Base-by-base conservation (phyloP, 768 basidiomycete genomes). In the Kwoniella mangroviensis region DNA sequence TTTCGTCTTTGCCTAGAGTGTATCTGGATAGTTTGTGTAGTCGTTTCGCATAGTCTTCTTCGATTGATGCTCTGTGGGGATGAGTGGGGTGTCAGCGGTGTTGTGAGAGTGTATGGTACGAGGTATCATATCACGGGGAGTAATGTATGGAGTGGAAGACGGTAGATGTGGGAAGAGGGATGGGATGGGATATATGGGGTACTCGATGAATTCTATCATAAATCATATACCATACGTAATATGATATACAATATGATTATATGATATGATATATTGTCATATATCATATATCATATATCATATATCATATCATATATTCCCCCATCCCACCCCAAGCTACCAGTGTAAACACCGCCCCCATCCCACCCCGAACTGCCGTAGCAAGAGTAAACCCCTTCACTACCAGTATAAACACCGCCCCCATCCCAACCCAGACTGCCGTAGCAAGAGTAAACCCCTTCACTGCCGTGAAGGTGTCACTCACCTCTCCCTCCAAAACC, bases 401-500 rank as follows among this genome's bases (percentile, higher is more conserved):
- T 19, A 19, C 57, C 41, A n/a, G n/a, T n/a, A n/a, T n/a, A n/a
- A n/a, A n/a, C n/a, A n/a, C n/a, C n/a, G 28, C 57, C 57, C 57
- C 57, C 57, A 59, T 59, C 57, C 57, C 57, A 59, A 26, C 71
- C 43, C 57, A 28, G 34, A 19, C 57, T 59, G 57, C 57, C 57
- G 34, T n/a, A 59, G 22, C 51, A 63, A 28, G 54, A 26, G n/a
- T 28, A 13, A 22, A 40, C 57, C 57, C 57, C 40, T 34, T 70
- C 43, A 26, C 19, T 19, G 9, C 57, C 41, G 57, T 34, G 13
- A 63, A 28, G 42, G 13, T 7, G 15, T 15, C 26, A 84, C 89
- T 69, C 72, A 95, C 95, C 96, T 87, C 84, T 98, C 96, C 79
- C 94, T 95, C 92, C 94, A 97, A 78, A 92, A 95, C 54, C 85